Base-by-base conservation (phyloP, 78 protist species). In the Dictyostelium purpureum region DNA sequence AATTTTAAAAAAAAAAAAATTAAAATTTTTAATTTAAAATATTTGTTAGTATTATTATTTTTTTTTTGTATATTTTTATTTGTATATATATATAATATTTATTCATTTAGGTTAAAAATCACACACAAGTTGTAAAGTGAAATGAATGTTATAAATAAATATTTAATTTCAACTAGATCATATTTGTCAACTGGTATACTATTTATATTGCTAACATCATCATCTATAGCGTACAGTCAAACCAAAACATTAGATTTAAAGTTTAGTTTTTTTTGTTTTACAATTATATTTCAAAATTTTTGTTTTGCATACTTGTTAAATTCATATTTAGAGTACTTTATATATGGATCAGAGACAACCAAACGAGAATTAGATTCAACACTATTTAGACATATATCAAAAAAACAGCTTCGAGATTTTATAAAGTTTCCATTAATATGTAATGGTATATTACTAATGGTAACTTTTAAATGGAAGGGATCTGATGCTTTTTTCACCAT, bases 191-290 rank as follows among this genome's bases (percentile, higher is more conserved):
- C 35, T 33, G 71, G 71, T 33, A 63, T 63, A 14, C 33, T 63
- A 14, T 63, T 63, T 63, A 63, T 63, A 33, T 19, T 63, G 1
- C 33, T 63, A 33, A 63, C 38, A 63, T 63, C 71, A 63, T 33
- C 43, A 33, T 63, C 71, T 33, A 63, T 63, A 31, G 71, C 71
- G 18, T 63, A 63, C 33, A 63, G 40, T 16, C 71, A 63, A 63
- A 63, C 71, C 0, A 11, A 19, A 63, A 35, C 12, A 63, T 18
- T 63, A 16, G 71, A 63, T 63, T 5, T 63, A 33, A 33, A 43
- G 71, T 63, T 63, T 63, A 63, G 71, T 63, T 63, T 63, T 16
- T 63, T 63, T 63, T 63, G 71, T 63, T 63, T 63, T 63, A 63
- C 71, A 33, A 63, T 63, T 16, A 63, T 63, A 33, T 63, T 63